Evolutionary conservation across 805 yeast species (phyloP), one percentile per base, ranked within the genome.

Genomic region (Kodamaea fukazawae): DNA sequence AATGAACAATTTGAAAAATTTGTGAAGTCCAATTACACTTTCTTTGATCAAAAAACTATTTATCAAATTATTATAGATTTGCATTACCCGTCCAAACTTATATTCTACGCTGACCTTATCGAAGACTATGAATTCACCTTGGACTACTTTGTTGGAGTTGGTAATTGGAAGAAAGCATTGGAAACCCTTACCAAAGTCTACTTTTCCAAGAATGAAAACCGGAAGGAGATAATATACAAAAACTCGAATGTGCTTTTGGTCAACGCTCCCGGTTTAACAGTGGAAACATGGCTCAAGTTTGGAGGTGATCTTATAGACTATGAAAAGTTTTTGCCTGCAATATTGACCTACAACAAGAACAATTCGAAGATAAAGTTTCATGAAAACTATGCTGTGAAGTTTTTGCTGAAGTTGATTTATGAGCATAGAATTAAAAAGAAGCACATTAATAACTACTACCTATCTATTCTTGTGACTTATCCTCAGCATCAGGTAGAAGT

Each of bases 281-380:
- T 86, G 2, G 83, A 82, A 37, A 71, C 86, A 0, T 93, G 97
- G 97, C 73, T 86, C 53, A 73, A 80, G 36, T 57, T 81, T 15
- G 39, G 38, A 6, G 41, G 50, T 16, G 58, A 56, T 25, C 25
- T 20, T n/a, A 47, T 91, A 2, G 77, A 85, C 42, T 81, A 83
- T 34, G 72, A 75, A 10, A 78, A 72, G 43, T 66, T 93, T 15
- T 59, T 93, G 2, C 95, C 96, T 2, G 81, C 96, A 0, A 65
- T 91, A 9, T 58, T 89, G 44, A 73, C 81, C 0, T 88, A 84
- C 60, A 80, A 81, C 51, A 75, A 79, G 29, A 71, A 67, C 35
- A 54, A 55, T 16, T 49, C 52, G 20, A 56, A 64, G 7, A 63
- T 76, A 0, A 57, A 67, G 1, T 58, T 70, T 0, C 55, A 63